Conservation (phyloP, 805 yeast species). For the Ogataea henricii region DNA sequence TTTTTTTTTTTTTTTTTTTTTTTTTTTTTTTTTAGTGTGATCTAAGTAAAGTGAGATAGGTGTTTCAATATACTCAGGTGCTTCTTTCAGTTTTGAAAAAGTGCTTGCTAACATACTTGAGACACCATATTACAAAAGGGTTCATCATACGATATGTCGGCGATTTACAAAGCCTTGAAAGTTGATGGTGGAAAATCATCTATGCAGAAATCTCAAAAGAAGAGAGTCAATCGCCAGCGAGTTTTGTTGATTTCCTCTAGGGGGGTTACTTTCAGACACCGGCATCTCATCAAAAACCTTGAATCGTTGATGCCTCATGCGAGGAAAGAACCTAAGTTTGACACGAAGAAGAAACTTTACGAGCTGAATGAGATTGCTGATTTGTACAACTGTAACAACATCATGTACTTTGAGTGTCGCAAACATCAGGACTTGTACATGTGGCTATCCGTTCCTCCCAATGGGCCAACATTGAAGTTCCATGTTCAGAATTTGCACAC, state of each 20-base stretch:
- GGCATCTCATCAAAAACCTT: slow-evolving; percentile 87
- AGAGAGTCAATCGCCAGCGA: slow-evolving; percentile 82
- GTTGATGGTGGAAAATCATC: slow-evolving; percentile 38
- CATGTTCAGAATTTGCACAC: slow-evolving; percentile 95
- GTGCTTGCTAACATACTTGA: no score
- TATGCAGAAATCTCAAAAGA: slow-evolving; percentile 44
- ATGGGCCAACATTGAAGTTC: slow-evolving; percentile 95
- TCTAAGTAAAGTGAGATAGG: no score
- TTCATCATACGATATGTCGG: slow-evolving; percentile 53
- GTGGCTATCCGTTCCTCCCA: slow-evolving; percentile 96
- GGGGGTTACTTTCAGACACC: slow-evolving; percentile 93
- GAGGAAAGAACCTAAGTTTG: slow-evolving; percentile 94
- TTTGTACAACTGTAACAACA: slow-evolving; percentile 93
- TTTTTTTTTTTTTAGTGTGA: neutral
- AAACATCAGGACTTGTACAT: slow-evolving; percentile 93
- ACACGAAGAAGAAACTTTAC: slow-evolving; percentile 83
- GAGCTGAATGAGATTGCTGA: slow-evolving; percentile 96
- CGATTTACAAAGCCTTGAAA: slow-evolving; percentile 66
- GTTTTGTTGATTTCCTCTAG: slow-evolving; percentile 88
- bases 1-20: neutral
- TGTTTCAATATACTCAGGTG: no score
- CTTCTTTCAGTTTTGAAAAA: no score
- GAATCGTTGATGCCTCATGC: slow-evolving; percentile 85
- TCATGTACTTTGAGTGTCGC: slow-evolving; percentile 91
- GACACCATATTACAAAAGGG: no score